Base-by-base conservation (phyloP, 2,329 filamentous ascomycete species). In the Arthrobotrys megalospora region DNA sequence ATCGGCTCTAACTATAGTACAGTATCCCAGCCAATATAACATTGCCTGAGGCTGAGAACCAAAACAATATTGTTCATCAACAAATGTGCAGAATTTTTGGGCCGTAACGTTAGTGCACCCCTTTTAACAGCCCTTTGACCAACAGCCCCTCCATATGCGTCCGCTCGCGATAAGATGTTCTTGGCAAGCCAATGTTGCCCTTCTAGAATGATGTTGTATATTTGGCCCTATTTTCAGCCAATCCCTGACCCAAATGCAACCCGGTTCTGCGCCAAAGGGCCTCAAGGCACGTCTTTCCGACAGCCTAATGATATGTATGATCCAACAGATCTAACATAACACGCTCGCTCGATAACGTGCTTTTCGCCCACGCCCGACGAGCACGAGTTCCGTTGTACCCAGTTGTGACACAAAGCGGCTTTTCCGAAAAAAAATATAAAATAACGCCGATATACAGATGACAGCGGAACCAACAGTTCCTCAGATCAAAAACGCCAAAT, bases 191-290 rank as follows among this genome's bases (percentile, higher is more conserved):
- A 14, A 58, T 28, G 24, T 5, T 28, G 52, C 52, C 55, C 66
- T 69, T 70, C 65, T 50, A 73, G 69, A 73, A 73, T 36, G 28
- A 62, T 76, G 72, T 76, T 70, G 72, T 67, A 76, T 76, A 76
- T 76, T 76, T 76, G 72, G 72, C 72, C 50, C 50, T 19, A 69
- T 53, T 65, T 65, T 63, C 50, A 53, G 55, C 65, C 72, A 70
- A 67, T 70, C 70, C 70, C 52, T 53, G 38, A 58, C 14, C 50
- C 66, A 38, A 38, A 48, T 55, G 28, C 32, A 41, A 28, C 45
- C 36, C 45, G 28, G 32, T 41, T 50, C n/a, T 48, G 19, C 36
- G 50, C 43, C 28, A 34, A 62, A 58, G 38, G 45, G 63, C 43
- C 52, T 48, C 19, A 75, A 67, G 62, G 70, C 21, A 68, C 62